phyloP scores from a whole-genome alignment of 257 asterid species.

The Nicotiana undulata region DNA sequence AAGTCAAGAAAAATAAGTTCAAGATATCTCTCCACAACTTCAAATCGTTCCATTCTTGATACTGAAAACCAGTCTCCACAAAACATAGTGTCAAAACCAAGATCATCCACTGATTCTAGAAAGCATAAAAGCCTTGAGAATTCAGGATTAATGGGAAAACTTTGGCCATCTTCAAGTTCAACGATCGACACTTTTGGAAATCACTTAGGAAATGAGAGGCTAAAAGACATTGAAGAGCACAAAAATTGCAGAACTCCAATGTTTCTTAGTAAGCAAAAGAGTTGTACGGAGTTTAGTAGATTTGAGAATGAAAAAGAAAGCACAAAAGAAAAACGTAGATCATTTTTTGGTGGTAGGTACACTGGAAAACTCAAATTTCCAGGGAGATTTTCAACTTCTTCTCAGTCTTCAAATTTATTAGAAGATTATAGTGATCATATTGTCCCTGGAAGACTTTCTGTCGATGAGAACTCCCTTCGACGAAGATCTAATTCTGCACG shows the following conservation, averaged over 20 bases:
- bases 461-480: conserved; percentile 38
- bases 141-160: conserved; percentile 47
- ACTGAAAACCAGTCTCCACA: conserved; percentile 36
- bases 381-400: conserved; percentile 24
- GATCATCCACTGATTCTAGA: conserved; percentile 24
- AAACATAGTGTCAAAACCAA: conserved; percentile 25
- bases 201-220: conserved; percentile 42
- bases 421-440: conserved; percentile 18
- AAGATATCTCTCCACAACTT: conserved; percentile 50
- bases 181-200: conserved; percentile 34
- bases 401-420: conserved; percentile 8
- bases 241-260: conserved; percentile 10
- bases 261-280: conserved; percentile 38
- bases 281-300: conserved; percentile 43
- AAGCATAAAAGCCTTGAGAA: conserved; percentile 35
- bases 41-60: conserved; percentile 3
- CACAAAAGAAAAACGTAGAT: conserved; percentile 41
- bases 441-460: conserved; percentile 53
- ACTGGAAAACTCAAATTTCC: conserved; percentile 44
- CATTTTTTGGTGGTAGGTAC: conserved; percentile 49
- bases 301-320: conserved; percentile 22
- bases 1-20: conserved; percentile 67
- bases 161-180: conserved; percentile 54
- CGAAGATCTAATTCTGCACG: conserved; percentile 4
- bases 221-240: conserved; percentile 23